Conservation (phyloP, 805 yeast genomes). For the Yamadazyma philogaea region DNA sequence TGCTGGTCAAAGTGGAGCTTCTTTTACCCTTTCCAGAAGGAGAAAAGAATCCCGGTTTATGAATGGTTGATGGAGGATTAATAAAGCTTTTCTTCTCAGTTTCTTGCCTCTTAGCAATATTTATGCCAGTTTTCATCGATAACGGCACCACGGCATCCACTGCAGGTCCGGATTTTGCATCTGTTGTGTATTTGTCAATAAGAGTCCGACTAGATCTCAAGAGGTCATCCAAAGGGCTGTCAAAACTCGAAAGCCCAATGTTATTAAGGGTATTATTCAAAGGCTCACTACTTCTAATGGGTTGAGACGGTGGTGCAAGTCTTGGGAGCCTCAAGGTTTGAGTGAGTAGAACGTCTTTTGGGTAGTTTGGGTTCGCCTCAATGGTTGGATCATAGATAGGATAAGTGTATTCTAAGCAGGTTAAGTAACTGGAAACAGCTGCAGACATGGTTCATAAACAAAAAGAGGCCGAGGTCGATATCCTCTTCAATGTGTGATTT, state of each 20-base stretch:
- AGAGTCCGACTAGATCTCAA: constrained; percentile 1
- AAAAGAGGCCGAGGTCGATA: no score
- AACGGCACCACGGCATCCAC: not conserved
- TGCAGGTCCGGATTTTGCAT: not conserved
- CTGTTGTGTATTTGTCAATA: constrained; percentile 1
- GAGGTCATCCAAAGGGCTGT: constrained; percentile 4
- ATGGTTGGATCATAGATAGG: constrained; percentile 12
- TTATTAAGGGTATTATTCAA: constrained; percentile 5
- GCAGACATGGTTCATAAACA: not conserved
- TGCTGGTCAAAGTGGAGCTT: constrained; percentile 26
- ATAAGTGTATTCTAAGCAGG: constrained; percentile 14
- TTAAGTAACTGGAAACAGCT: constrained; percentile 7
- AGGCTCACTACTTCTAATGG: constrained; percentile 1
- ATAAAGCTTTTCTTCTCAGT: not conserved
- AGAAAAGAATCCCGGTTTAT: constrained; percentile 26
- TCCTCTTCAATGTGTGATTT: no score
- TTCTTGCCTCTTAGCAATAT: constrained; percentile 5
- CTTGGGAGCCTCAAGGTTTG: constrained; percentile 19
- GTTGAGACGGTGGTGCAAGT: constrained; percentile 8
- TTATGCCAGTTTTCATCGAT: no score
- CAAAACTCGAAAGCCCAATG: not conserved
- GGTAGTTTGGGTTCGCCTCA: constrained; percentile 9
- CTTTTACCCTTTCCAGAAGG: constrained; percentile 23
- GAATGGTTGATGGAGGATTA: constrained; percentile 15
- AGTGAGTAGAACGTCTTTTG: constrained; percentile 18